Evolutionary conservation across 352 stramenopile species (phyloP).

Genomic region (Globisporangium solare): DNA sequence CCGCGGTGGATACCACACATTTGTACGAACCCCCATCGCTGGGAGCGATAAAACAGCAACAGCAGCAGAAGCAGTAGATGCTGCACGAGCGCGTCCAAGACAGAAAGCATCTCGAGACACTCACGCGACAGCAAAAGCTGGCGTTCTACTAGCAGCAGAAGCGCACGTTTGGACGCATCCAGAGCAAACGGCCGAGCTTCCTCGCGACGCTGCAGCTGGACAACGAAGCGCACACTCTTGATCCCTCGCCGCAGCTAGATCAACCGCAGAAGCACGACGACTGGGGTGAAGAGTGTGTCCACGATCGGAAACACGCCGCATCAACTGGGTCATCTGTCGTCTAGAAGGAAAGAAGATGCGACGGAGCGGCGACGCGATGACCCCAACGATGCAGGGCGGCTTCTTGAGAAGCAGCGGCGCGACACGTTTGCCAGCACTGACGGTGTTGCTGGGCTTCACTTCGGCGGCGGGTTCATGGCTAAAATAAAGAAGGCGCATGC

Average conservation of each 20-base stretch:
- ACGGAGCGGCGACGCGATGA: background rate
- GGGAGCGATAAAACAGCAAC: background rate
- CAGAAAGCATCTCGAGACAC: constrained; percentile 11
- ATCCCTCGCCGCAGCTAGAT: too few relatives aligned
- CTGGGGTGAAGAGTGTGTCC: background rate
- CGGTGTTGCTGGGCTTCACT: constrained; percentile 17
- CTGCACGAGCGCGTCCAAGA: constrained; percentile 13
- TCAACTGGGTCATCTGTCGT: background rate
- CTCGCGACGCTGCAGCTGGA: constrained; percentile 27
- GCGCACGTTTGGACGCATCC: constrained; percentile 7
- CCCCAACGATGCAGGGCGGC: background rate
- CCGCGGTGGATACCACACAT: background rate
- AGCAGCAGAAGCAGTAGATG: constrained; percentile 6
- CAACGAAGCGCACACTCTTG: background rate
- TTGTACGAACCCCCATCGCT: background rate
- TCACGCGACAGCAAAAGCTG: constrained; percentile 13
- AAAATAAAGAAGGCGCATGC: background rate
- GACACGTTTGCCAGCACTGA: constrained; percentile 13
- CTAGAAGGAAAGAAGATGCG: background rate
- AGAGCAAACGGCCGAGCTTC: constrained; percentile 22
- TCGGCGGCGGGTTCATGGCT: constrained; percentile 36
- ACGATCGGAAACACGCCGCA: background rate
- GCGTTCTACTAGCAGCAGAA: constrained; percentile 22
- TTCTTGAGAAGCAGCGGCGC: constrained; percentile 12
- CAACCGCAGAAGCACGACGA: background rate